Conservation (phyloP, 768 basidiomycete genomes). For the Auriscalpium microsporum region DNA sequence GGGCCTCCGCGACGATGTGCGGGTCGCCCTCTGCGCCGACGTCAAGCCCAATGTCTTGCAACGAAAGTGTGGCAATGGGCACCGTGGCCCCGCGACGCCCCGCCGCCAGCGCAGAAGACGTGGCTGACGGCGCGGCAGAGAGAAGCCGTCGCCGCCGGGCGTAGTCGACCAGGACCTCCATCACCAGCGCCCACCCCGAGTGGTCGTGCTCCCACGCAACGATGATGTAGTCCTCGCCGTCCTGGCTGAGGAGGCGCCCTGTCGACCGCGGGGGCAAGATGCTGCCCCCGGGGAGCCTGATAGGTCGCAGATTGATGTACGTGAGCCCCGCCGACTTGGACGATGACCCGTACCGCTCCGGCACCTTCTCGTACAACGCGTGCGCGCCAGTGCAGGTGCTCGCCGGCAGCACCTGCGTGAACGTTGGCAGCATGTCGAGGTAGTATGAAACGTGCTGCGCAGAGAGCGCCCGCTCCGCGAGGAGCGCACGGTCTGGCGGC, state of each 20-base stretch:
- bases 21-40: constrained; percentile 54
- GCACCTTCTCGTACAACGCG: constrained; percentile 62
- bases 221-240: constrained; percentile 59
- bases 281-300: constrained; percentile 71
- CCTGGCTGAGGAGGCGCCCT: constrained; percentile 66
- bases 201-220: constrained; percentile 77
- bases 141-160: constrained; percentile 49
- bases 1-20: constrained; percentile 54
- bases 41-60: constrained; percentile 71
- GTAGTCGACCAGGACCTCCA: constrained; percentile 77
- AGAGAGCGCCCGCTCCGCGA: constrained; percentile 49
- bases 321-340: constrained; percentile 40
- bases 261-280: constrained; percentile 55
- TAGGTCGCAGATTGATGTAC: constrained; percentile 57
- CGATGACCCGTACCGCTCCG: constrained; percentile 49
- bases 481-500: constrained; percentile 29
- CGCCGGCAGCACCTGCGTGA: constrained; percentile 63
- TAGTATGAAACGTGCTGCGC: constrained; percentile 67
- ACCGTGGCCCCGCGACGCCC: constrained; percentile 1
- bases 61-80: constrained; percentile 26
- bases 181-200: constrained; percentile 78
- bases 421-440: constrained; percentile 62
- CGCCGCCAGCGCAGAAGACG: neutral
- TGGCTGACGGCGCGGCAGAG: constrained; percentile 13
- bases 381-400: constrained; percentile 57